Evolutionary conservation across 192 early-diverging fungal species (phyloP).

Genomic region (Coemansia sp.): DNA sequence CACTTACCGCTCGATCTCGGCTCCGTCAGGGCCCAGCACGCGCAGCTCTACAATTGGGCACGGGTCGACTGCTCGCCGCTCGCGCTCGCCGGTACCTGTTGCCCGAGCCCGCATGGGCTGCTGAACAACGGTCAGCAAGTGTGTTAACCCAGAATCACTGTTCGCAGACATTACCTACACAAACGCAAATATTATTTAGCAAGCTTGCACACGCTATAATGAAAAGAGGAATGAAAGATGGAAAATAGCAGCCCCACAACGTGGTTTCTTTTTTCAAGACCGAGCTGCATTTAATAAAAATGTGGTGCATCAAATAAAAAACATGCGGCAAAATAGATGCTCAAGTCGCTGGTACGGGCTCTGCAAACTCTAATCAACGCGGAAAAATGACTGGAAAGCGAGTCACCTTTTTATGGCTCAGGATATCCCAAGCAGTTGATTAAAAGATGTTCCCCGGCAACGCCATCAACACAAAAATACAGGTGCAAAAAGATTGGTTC

Average conservation of each 20-base stretch:
- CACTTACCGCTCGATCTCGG: conserved; percentile 43
- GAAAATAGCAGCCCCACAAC: not conserved
- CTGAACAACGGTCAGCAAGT: conserved; percentile 34
- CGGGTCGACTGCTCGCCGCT: conserved; percentile 41
- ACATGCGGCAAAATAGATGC: too few relatives aligned
- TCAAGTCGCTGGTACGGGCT: too few relatives aligned
- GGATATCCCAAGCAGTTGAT: not conserved
- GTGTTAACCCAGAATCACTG: not conserved
- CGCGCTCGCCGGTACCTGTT: conserved; percentile 17
- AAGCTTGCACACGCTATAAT: not conserved
- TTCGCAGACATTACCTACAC: conserved; percentile 5
- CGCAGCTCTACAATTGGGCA: conserved; percentile 37
- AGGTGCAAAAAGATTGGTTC: not conserved
- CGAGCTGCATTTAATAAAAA: too few relatives aligned
- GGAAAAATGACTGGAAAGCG: too few relatives aligned
- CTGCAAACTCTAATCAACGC: too few relatives aligned
- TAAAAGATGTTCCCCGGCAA: not conserved
- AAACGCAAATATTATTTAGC: not conserved
- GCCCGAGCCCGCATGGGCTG: conserved; percentile 36
- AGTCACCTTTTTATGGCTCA: too few relatives aligned
- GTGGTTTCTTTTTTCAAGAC: too few relatives aligned
- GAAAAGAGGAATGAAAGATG: too few relatives aligned
- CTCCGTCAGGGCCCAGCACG: conserved; percentile 21
- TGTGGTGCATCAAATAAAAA: too few relatives aligned
- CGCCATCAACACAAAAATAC: not conserved